Evolutionary conservation across 306 rosid species (phyloP), one percentile per base, ranked within the genome.

Genomic region (Castanea sativa): DNA sequence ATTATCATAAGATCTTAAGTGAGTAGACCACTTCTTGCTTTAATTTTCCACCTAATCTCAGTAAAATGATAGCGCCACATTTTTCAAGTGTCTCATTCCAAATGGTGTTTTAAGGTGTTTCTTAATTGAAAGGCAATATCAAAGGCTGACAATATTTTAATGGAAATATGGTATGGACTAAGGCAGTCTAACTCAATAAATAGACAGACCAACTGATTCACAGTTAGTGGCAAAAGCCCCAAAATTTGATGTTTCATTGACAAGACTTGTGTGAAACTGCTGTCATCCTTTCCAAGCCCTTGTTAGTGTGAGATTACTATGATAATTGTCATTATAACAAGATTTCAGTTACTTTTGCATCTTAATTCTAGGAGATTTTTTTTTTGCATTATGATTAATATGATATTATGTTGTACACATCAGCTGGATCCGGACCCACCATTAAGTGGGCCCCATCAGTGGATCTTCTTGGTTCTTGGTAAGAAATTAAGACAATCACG

Each of bases 401-500:
- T 79, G 69, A 79, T 82, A 92, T 88, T 90, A 85, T 67, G 73
- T 60, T 84, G 91, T 84, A 85, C 81, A 89, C 90, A 87, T 88
- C 92, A 85, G 25, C 29, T 79, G 79, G 92, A 94, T 90, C 78
- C 87, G 92, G 93, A 86, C 92, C 92, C 82, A 89, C 91, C 71
- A 68, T 49, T 76, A 70, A 29, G 76, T 82, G 82, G 85, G 74
- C 51, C 76, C 81, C 58, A 55, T 69, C 41, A 61, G 29, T 33
- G 81, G 86, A 88, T 87, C 78, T 81, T 86, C 51, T 83, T 27
- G 89, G 89, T 84, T 55, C 51, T 83, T 27, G 90, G 89, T 84
- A 55, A 81, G 87, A 90, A 78, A 88, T 79, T 89, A 83, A 70
- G 84, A 75, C 21, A 71, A 82, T 74, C 80, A 81, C 81, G 72